phyloP scores from a whole-genome alignment of 2,329 filamentous ascomycete genomes.

The Cordyceps tenuipes region DNA sequence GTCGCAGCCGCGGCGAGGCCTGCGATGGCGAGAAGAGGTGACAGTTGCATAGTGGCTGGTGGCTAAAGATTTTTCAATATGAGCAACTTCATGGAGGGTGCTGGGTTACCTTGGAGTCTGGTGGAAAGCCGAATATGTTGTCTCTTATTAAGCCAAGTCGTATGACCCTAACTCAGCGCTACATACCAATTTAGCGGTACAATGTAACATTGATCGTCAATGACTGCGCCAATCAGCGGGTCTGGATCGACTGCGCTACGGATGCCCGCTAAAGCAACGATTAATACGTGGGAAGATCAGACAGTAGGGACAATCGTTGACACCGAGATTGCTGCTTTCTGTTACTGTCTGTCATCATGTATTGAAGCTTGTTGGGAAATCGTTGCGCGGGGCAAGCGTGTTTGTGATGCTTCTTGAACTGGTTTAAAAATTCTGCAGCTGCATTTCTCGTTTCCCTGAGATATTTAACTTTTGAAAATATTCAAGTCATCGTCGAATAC shows the following conservation, averaged over 20 bases:
- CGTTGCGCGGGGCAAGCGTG: no score
- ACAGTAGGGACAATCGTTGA: no score
- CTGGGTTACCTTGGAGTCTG: neutral
- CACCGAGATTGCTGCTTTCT: no score
- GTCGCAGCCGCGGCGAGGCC: constrained; percentile 13
- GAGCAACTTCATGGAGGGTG: neutral
- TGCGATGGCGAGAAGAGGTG: constrained; percentile 19
- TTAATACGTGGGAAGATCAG: neutral
- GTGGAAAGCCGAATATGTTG: neutral
- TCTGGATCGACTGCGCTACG: neutral
- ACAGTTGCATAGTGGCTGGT: neutral
- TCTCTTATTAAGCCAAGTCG: neutral
- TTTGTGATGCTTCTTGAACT: no score
- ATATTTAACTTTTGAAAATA: no score
- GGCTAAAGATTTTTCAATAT: neutral
- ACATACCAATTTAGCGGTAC: neutral
- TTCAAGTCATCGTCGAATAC: no score
- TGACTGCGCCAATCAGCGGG: neutral
- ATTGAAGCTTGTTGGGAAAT: no score
- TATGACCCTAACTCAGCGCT: neutral
- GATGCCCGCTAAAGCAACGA: neutral
- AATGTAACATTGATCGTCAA: neutral
- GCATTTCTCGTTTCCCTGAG: no score
- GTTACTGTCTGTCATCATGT: no score
- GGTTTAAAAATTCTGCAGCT: no score